These are phyloP conservation scores for Neopestalotiopsis rosae DNA, from an alignment of 2,329 filamentous ascomycete genomes.

Conservation along the genomic window DNA sequence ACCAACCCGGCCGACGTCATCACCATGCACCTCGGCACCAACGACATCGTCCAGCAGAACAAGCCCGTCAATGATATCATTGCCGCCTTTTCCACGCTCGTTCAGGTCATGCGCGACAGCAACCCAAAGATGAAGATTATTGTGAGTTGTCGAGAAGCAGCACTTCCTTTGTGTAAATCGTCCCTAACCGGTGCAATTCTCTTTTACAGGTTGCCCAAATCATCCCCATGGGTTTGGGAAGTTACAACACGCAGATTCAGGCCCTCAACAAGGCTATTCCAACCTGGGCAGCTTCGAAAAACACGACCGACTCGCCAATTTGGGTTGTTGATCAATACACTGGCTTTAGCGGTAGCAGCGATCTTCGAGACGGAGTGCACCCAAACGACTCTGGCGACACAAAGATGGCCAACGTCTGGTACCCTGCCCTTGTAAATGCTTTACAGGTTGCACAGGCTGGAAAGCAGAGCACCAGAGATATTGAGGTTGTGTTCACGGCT, in stretches of 20 bases:
- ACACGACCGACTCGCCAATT: conserved; percentile 44
- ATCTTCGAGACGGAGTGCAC: conserved; percentile 45
- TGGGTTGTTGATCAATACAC: conserved; percentile 49
- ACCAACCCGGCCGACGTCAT: conserved; percentile 48
- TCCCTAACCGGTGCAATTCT: not conserved
- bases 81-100: conserved; percentile 44
- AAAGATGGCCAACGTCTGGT: conserved; percentile 44
- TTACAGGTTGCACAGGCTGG: conserved; percentile 31
- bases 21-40: conserved; percentile 51
- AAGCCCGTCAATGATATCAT: conserved; percentile 43
- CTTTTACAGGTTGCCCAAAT: conserved; percentile 44
- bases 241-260: conserved; percentile 42
- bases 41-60: conserved; percentile 47
- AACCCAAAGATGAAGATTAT: conserved; percentile 49
- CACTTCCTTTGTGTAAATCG: too few species aligned
- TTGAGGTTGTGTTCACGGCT: conserved; percentile 15
- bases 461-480: conserved; percentile 21
- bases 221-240: conserved; percentile 40
- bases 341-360: conserved; percentile 36
- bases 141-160: conserved; percentile 32
- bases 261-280: conserved; percentile 43
- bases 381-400: conserved; percentile 45
- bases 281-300: conserved; percentile 43
- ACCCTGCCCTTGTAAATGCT: conserved; percentile 33
- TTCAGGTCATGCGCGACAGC: conserved; percentile 42